These are phyloP conservation scores for Protostelium mycophagum DNA, from an alignment of 78 protist species.

Conservation along the genomic window DNA sequence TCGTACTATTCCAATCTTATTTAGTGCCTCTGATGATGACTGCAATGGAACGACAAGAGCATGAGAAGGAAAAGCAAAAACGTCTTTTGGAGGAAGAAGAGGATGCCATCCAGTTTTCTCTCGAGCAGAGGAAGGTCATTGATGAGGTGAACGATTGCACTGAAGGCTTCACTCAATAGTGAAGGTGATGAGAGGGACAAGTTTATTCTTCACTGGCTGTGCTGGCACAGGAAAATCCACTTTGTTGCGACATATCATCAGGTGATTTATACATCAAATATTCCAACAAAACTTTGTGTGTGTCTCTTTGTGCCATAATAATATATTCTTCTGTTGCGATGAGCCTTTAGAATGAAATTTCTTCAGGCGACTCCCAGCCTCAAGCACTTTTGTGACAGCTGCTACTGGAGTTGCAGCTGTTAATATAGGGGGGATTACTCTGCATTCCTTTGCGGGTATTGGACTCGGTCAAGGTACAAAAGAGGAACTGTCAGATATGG, in stretches of 20 bases:
- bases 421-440: constrained; percentile 53
- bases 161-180: too few species aligned
- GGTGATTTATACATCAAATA: too few species aligned
- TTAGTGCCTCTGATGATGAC: too few species aligned
- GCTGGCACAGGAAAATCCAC: constrained; percentile 73
- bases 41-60: too few species aligned
- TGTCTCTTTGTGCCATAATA: too few species aligned
- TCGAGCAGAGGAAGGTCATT: too few species aligned
- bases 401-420: constrained; percentile 75
- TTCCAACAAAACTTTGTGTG: not conserved
- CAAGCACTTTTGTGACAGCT: constrained; percentile 23
- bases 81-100: constrained; percentile 5
- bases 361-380: not conserved
- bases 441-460: constrained; percentile 77
- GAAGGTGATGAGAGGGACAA: not conserved
- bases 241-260: constrained; percentile 27
- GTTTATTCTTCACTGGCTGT: constrained; percentile 58
- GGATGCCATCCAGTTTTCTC: too few species aligned
- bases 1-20: too few species aligned
- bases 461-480: constrained; percentile 30
- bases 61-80: constrained; percentile 25
- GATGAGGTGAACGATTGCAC: too few species aligned
- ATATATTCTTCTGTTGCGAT: too few species aligned
- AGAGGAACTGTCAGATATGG: constrained; percentile 17
- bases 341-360: not conserved